Evolutionary conservation across 2,329 filamentous ascomycete species (phyloP).

Genomic region (Balansia obtecta): DNA sequence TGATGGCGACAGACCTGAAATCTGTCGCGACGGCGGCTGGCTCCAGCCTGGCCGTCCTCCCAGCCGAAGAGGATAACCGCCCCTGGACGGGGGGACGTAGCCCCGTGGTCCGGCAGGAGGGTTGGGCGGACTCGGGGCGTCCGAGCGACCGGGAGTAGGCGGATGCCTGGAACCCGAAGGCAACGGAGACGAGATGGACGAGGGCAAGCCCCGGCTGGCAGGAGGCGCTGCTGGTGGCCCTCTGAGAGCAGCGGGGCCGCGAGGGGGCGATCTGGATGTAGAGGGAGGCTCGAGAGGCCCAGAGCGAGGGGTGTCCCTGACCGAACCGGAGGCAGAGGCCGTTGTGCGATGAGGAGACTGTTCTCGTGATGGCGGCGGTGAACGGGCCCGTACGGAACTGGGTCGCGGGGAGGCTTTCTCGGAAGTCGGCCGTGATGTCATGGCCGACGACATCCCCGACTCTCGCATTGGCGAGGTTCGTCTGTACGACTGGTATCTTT

Average conservation of each 20-base stretch:
- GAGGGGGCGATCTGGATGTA: conserved; percentile 34
- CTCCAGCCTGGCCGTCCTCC: conserved; percentile 35
- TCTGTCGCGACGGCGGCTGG: conserved; percentile 20
- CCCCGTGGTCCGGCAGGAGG: conserved; percentile 43
- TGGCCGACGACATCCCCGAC: conserved; percentile 35
- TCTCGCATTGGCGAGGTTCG: conserved; percentile 37
- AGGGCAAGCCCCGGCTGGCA: conserved; percentile 25
- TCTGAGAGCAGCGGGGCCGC: conserved; percentile 41
- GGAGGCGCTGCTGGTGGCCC: conserved; percentile 34
- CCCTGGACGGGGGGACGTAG: conserved; percentile 33
- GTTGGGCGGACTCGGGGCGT: conserved; percentile 32
- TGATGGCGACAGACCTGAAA: conserved; percentile 22
- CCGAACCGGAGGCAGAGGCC: conserved; percentile 12
- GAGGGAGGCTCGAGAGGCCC: conserved; percentile 17
- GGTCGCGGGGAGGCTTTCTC: conserved; percentile 41
- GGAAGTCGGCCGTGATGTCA: conserved; percentile 38
- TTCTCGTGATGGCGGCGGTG: conserved; percentile 32
- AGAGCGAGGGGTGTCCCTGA: conserved; percentile 17
- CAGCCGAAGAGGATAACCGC: conserved; percentile 32
- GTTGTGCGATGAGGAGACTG: conserved; percentile 20
- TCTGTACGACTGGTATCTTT: conserved; percentile 30
- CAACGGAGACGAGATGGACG: conserved; percentile 23
- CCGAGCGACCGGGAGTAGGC: conserved; percentile 24
- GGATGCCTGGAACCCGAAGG: conserved; percentile 21
- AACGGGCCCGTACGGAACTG: conserved; percentile 32